phyloP scores from a whole-genome alignment of 257 asterid genomes.

The Echites panduratus region DNA sequence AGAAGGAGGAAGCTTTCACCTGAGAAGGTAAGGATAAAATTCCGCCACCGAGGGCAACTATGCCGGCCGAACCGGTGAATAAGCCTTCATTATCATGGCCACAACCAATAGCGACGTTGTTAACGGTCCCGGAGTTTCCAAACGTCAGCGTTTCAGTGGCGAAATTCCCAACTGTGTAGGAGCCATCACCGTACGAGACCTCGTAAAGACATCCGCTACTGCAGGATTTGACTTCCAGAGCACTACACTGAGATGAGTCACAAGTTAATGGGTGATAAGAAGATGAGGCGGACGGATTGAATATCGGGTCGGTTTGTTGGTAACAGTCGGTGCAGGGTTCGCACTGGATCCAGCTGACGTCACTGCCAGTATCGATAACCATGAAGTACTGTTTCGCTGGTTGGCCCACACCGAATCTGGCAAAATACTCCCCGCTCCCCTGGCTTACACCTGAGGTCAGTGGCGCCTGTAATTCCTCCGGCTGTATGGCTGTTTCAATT shows the following conservation, averaged over 20 bases:
- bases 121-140: slow-evolving; percentile 40
- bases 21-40: slow-evolving; percentile 54
- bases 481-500: slow-evolving; percentile 17
- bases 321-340: slow-evolving; percentile 63
- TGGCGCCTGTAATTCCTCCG: slow-evolving; percentile 41
- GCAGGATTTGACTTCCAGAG: slow-evolving; percentile 43
- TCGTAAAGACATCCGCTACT: slow-evolving; percentile 32
- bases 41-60: slow-evolving; percentile 71
- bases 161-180: slow-evolving; percentile 52
- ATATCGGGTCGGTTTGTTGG: slow-evolving; percentile 57
- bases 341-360: slow-evolving; percentile 78
- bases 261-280: slow-evolving; percentile 44
- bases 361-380: slow-evolving; percentile 68
- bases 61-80: slow-evolving; percentile 59
- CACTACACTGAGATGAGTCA: slow-evolving; percentile 35
- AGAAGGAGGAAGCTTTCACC: slow-evolving; percentile 58
- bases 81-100: slow-evolving; percentile 72
- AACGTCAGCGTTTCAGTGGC: slow-evolving; percentile 65
- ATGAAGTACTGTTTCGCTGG: slow-evolving; percentile 43
- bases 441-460: slow-evolving; percentile 48
- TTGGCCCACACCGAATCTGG: slow-evolving; percentile 61
- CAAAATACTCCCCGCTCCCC: slow-evolving; percentile 80
- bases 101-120: slow-evolving; percentile 59
- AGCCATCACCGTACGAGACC: slow-evolving; percentile 72
- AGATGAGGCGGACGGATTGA: slow-evolving; percentile 42